Evolutionary conservation across 2,329 filamentous ascomycete species (phyloP).

Genomic region (Zymoseptoria ardabiliae): DNA sequence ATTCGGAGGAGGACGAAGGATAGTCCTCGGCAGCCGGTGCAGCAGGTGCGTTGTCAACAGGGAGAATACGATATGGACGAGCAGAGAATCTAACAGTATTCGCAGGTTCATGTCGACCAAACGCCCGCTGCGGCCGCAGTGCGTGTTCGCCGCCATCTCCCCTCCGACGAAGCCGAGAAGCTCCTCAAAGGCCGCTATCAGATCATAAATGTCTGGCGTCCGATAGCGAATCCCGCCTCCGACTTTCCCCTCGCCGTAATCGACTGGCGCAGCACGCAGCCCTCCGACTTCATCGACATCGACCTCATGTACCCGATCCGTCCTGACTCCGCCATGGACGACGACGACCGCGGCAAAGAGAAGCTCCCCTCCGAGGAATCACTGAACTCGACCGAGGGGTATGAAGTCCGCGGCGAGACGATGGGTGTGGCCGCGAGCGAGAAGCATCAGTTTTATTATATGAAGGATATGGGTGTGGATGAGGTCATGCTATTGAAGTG

Average conservation of each 20-base stretch:
- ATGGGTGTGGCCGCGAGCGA: conserved; percentile 52
- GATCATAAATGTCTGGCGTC: conserved; percentile 66
- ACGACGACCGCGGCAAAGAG: conserved; percentile 54
- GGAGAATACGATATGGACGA: background rate
- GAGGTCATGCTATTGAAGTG: conserved; percentile 49
- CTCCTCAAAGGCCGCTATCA: conserved; percentile 53
- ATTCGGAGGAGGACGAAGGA: conserved; percentile 50
- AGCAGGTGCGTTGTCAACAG: conserved; percentile 33
- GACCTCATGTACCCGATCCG: conserved; percentile 54
- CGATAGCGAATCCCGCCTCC: conserved; percentile 55
- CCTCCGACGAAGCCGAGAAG: conserved; percentile 47
- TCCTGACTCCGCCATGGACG: conserved; percentile 30
- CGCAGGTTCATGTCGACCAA: conserved; percentile 59
- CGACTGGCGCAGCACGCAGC: conserved; percentile 52
- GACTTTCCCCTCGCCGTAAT: conserved; percentile 62
- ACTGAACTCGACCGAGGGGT: conserved; percentile 47
- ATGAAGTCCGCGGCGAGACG: conserved; percentile 61
- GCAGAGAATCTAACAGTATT: background rate
- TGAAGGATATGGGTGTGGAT: conserved; percentile 58
- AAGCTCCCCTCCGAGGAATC: conserved; percentile 42
- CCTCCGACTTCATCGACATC: conserved; percentile 52
- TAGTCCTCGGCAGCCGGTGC: conserved; percentile 55
- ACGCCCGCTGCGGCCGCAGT: conserved; percentile 54
- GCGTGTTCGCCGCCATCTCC: conserved; percentile 55
- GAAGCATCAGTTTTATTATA: conserved; percentile 56